Conservation (phyloP, 208 protist species). For the Acanthamoeba culbertsoni region DNA sequence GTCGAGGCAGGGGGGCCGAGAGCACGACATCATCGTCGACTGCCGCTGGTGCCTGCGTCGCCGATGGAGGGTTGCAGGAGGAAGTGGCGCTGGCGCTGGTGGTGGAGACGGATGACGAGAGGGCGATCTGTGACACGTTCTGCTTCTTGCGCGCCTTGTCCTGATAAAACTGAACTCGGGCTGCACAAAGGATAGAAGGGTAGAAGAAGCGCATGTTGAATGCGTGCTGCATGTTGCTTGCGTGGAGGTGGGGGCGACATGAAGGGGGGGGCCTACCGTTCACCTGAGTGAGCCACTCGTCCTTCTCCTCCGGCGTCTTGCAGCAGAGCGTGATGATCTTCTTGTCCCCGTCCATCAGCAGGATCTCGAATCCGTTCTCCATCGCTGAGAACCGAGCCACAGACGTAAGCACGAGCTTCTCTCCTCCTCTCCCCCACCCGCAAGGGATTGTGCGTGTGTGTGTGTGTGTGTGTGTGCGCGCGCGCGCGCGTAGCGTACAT, state of each 20-base stretch:
- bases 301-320: not conserved
- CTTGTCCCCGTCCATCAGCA: conserved; percentile 15
- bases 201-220: not conserved
- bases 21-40: too few relatives aligned
- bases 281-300: not conserved
- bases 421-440: too few relatives aligned
- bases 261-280: not conserved
- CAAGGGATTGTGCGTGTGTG: too few relatives aligned
- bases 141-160: not conserved
- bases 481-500: too few relatives aligned
- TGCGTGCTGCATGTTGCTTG: too few relatives aligned
- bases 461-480: too few relatives aligned
- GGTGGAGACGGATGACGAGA: not conserved
- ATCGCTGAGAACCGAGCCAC: not conserved
- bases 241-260: too few relatives aligned
- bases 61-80: not conserved
- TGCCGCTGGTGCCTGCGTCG: too few relatives aligned
- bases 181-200: not conserved
- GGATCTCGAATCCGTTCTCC: not conserved
- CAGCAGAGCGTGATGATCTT: not conserved
- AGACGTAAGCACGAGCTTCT: not conserved
- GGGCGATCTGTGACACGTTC: not conserved
- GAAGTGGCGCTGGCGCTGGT: not conserved
- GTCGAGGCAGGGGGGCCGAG: not conserved
- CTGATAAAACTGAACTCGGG: not conserved